Conservation (phyloP, 768 basidiomycete species). For the Omphalotus guepiniiformis region DNA sequence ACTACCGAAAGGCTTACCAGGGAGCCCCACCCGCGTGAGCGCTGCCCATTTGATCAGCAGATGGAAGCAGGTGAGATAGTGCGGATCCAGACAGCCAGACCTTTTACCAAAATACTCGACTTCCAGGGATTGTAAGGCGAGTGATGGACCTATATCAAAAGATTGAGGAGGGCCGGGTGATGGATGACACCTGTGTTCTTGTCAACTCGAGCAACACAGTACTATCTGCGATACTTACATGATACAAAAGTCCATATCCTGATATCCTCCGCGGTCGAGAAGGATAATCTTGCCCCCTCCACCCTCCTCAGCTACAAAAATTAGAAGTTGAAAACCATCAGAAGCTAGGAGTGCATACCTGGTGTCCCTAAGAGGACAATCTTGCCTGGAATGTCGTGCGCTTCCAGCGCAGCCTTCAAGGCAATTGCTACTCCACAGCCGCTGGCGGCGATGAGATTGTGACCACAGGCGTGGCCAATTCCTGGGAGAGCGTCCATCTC, state of each 20-base stretch:
- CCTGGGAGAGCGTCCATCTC: conserved; percentile 48
- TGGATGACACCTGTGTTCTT: conserved; percentile 64
- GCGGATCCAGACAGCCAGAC: conserved; percentile 37
- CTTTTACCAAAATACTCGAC: conserved; percentile 74
- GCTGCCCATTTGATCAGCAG: conserved; percentile 29
- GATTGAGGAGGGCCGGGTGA: conserved; percentile 49
- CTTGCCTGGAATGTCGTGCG: conserved; percentile 59
- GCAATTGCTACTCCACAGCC: conserved; percentile 74
- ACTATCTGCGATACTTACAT: conserved; percentile 63
- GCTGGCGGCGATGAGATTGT: conserved; percentile 78
- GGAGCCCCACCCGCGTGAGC: conserved; percentile 80
- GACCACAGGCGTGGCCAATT: conserved; percentile 47
- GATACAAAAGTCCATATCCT: conserved; percentile 76
- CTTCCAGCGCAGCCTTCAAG: conserved; percentile 62
- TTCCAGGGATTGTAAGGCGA: conserved; percentile 59
- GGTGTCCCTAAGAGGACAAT: conserved; percentile 78
- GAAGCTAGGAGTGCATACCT: conserved; percentile 33
- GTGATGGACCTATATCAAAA: conserved; percentile 47
- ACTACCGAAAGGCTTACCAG: conserved; percentile 39
- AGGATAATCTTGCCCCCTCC: conserved; percentile 77
- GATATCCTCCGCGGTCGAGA: conserved; percentile 71
- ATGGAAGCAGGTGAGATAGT: conserved; percentile 2
- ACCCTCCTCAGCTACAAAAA: conserved; percentile 61
- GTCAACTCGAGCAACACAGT: not conserved
- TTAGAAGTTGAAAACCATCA: conserved; percentile 9